Evolutionary conservation across 1,139 yeast species (phyloP).

Genomic region (Blastobotrys ciferrii): DNA sequence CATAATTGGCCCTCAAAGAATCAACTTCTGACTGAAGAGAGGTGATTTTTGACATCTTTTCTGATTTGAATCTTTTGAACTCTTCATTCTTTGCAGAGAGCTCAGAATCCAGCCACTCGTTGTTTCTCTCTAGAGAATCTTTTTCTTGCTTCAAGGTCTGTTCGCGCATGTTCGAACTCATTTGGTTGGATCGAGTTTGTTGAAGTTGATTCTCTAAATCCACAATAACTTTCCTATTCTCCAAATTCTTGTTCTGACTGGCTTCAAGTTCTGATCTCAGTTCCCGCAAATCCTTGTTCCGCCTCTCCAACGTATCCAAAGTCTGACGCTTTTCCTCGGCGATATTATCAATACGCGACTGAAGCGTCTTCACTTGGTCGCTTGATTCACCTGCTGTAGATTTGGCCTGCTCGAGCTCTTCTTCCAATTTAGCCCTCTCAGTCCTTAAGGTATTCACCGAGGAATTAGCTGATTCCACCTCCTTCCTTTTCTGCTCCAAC

Average conservation of each 20-base stretch:
- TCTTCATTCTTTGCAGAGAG: constrained; percentile 38
- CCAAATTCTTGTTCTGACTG: constrained; percentile 49
- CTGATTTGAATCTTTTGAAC: constrained; percentile 40
- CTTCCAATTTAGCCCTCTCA: constrained; percentile 32
- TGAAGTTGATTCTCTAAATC: constrained; percentile 43
- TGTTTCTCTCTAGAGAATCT: constrained; percentile 37
- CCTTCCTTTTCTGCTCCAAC: constrained; percentile 28
- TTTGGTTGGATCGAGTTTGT: constrained; percentile 35
- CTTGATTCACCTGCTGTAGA: constrained; percentile 27
- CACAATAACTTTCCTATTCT: constrained; percentile 41
- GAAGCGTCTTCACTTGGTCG: constrained; percentile 24
- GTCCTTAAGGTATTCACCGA: constrained; percentile 35
- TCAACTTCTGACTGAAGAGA: constrained; percentile 40
- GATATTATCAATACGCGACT: constrained; percentile 24
- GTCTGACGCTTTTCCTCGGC: constrained; percentile 42
- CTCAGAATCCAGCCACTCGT: constrained; percentile 42
- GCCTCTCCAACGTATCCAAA: constrained; percentile 44
- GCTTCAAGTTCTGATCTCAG: constrained; percentile 53
- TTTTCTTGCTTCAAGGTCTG: constrained; percentile 43
- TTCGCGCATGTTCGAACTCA: constrained; percentile 39
- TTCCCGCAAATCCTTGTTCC: constrained; percentile 49
- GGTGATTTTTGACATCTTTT: constrained; percentile 34
- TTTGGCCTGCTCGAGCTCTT: constrained; percentile 34
- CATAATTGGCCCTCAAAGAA: constrained; percentile 36
- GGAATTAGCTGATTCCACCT: constrained; percentile 37